A percentile compares a stretch with the other conserved stretches of the same genome.
These are phyloP conservation scores for Ramaria rubella DNA, from an alignment of 768 basidiomycete species.

Conservation along the genomic window DNA sequence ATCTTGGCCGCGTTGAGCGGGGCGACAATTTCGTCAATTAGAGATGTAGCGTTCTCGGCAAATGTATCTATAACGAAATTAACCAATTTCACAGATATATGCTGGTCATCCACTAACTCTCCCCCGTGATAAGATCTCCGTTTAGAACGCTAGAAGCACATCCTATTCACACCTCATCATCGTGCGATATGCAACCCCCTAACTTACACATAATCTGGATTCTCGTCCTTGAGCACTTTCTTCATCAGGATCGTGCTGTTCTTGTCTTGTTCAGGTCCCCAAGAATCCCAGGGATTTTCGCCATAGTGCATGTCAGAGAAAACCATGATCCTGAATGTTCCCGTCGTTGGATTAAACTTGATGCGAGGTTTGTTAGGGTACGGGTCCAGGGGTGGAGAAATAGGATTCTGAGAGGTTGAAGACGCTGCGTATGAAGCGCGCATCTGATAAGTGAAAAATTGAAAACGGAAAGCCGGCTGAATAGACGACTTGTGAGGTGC, in stretches of 20 bases:
- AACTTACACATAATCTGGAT: slow-evolving; percentile 63
- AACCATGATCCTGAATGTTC: slow-evolving; percentile 64
- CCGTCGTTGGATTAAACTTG: slow-evolving; percentile 44
- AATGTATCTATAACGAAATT: slow-evolving; percentile 41
- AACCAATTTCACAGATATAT: neutral
- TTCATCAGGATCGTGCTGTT: slow-evolving; percentile 58
- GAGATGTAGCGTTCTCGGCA: slow-evolving; percentile 54
- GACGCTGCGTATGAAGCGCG: too few relatives aligned
- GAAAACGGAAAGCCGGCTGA: neutral
- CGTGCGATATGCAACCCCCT: neutral
- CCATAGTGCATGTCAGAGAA: slow-evolving; percentile 75
- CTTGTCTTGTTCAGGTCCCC: slow-evolving; percentile 62
- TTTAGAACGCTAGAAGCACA: slow-evolving; percentile 49
- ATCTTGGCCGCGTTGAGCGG: slow-evolving; percentile 51
- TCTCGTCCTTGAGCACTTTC: slow-evolving; percentile 46
- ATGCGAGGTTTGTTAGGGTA: slow-evolving; percentile 45
- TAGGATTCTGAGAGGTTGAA: neutral
- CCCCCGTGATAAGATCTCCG: slow-evolving; percentile 70
- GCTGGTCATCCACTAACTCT: slow-evolving; percentile 35
- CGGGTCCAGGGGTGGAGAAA: slow-evolving; percentile 27
- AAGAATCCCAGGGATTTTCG: slow-evolving; percentile 64
- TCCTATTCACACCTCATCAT: neutral
- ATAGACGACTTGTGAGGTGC: neutral
- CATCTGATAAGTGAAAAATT: too few relatives aligned
- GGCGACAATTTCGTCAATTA: slow-evolving; percentile 57